phyloP scores from a whole-genome alignment of 1,284 basidiomycete genomes.

The Tetrapyrgos nigripes region DNA sequence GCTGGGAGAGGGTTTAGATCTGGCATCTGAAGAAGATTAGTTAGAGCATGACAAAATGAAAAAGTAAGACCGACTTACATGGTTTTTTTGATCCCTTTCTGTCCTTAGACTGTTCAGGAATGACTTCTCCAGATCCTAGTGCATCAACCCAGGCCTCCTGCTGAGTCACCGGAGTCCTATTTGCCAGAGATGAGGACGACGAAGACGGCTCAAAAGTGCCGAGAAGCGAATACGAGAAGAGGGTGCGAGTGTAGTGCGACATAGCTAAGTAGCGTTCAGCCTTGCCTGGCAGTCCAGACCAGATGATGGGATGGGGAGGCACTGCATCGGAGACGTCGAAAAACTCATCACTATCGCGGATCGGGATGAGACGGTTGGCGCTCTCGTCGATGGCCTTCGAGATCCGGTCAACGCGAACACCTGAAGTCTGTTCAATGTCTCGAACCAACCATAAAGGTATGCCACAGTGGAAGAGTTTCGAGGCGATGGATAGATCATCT shows the following conservation, averaged over 20 bases:
- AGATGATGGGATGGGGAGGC: conserved; percentile 8
- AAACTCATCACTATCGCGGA: not conserved
- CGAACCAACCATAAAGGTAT: conserved; percentile 9
- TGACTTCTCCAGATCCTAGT: not conserved
- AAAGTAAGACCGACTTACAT: too few relatives aligned
- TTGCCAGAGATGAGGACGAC: not conserved
- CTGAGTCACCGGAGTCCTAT: not conserved
- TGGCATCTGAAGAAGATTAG: too few relatives aligned
- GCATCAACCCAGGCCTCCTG: not conserved
- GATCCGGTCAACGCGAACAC: not conserved
- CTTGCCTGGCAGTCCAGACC: conserved; percentile 4
- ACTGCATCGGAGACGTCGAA: not conserved
- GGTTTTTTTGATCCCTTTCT: too few relatives aligned
- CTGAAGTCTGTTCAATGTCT: not conserved
- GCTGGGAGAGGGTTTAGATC: too few relatives aligned
- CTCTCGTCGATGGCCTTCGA: not conserved
- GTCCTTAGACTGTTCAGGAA: too few relatives aligned
- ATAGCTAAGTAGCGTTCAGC: conserved; percentile 1
- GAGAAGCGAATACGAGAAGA: not conserved
- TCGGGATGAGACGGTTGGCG: not conserved
- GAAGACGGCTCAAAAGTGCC: not conserved
- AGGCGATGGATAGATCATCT: not conserved
- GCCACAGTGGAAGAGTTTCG: not conserved
- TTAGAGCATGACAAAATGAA: too few relatives aligned
- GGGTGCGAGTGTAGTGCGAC: not conserved